phyloP scores from a whole-genome alignment of 148 eudicot species.

The Polygonum maritimum region DNA sequence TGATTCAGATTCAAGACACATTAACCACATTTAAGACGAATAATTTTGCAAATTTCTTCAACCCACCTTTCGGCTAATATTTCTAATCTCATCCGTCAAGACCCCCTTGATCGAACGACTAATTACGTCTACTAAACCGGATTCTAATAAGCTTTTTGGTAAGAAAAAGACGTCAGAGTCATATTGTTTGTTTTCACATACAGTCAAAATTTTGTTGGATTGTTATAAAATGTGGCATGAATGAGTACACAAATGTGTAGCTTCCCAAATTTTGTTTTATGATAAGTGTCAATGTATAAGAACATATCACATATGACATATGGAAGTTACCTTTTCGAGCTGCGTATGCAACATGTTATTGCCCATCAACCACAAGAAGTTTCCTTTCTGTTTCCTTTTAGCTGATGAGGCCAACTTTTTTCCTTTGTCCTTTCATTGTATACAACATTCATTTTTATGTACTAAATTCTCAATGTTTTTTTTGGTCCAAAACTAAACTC shows the following conservation, averaged over 20 bases:
- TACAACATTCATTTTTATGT: not conserved
- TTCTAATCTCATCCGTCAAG: too few species aligned
- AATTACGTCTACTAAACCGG: too few species aligned
- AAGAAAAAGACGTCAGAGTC: too few species aligned
- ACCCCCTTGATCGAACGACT: too few species aligned
- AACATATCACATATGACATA: not conserved
- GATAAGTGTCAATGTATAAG: not conserved
- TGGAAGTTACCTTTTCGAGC: conserved; percentile 2
- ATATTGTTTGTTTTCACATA: not conserved
- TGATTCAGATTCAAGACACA: too few species aligned
- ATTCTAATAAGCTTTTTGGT: too few species aligned
- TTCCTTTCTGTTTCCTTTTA: not conserved
- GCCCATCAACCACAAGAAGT: not conserved
- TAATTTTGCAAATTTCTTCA: too few species aligned
- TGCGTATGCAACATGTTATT: not conserved
- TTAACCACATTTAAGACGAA: too few species aligned
- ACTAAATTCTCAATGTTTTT: not conserved
- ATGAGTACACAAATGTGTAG: not conserved
- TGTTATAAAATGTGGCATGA: conserved; percentile 2
- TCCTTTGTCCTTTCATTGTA: not conserved
- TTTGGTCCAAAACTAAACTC: too few species aligned
- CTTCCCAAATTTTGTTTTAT: conserved; percentile 3
- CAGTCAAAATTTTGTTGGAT: not conserved
- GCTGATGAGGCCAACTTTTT: not conserved
- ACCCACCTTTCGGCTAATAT: too few species aligned